These are phyloP conservation scores for Candida nanaspora DNA, from an alignment of 805 yeast species.

Conservation along the genomic window DNA sequence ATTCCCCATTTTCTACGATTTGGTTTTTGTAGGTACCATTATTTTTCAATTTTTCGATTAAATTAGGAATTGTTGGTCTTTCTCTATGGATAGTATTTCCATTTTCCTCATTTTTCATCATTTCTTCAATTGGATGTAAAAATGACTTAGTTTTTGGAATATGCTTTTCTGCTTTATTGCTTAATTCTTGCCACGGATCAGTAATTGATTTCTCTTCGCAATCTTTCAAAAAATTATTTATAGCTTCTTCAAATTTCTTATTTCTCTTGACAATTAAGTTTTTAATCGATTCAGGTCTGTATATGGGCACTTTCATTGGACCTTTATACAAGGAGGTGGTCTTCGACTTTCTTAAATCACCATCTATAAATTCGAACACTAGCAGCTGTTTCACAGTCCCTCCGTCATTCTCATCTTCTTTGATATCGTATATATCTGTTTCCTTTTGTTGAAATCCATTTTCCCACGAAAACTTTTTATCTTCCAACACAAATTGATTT, in stretches of 20 bases:
- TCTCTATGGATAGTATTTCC: conserved; percentile 10
- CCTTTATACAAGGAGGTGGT: conserved; percentile 34
- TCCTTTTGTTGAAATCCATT: conserved; percentile 54
- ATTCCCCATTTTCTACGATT: conserved; percentile 44
- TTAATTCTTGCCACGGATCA: conserved; percentile 37
- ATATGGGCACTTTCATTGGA: conserved; percentile 42
- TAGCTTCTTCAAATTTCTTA: conserved; percentile 37
- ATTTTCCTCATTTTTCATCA: conserved; percentile 29
- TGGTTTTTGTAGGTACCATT: conserved; percentile 55
- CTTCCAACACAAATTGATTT: conserved; percentile 45
- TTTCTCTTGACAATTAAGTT: conserved; percentile 54
- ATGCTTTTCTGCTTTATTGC: conserved; percentile 23
- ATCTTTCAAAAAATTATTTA: conserved; percentile 28
- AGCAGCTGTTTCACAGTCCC: conserved; percentile 44
- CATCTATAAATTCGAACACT: conserved; percentile 74
- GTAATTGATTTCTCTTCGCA: conserved; percentile 21
- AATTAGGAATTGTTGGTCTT: conserved; percentile 37
- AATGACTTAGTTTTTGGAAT: conserved; percentile 45
- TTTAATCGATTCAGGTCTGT: conserved; percentile 50
- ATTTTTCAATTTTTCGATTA: conserved; percentile 42
- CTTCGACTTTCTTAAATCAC: conserved; percentile 42
- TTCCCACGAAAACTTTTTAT: conserved; percentile 33
- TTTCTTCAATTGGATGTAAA: conserved; percentile 56
- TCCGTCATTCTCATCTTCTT: conserved; percentile 27
- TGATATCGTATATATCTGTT: conserved; percentile 42